A percentile compares a stretch with the other conserved stretches of the same genome.
Conservation (phyloP, 345 rosid genomes). For the Eucalyptus erythrocorys region DNA sequence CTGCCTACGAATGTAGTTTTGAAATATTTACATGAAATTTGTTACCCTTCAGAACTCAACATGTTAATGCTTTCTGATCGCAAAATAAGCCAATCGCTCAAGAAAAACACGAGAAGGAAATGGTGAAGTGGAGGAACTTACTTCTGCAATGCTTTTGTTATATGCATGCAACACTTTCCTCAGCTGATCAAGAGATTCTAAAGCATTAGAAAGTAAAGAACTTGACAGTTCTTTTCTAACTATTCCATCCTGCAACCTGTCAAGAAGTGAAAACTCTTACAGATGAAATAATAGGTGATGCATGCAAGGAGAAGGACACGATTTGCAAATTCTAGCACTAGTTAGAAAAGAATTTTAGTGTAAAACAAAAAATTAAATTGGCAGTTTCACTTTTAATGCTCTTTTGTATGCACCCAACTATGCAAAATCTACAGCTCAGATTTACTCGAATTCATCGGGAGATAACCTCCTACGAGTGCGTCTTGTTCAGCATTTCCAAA, state of each 20-base stretch:
- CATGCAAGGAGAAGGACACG: background rate
- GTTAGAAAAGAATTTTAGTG: background rate
- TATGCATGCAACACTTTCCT: constrained; percentile 31
- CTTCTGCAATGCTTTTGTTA: constrained; percentile 72
- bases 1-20: constrained; percentile 23
- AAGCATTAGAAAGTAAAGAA: constrained; percentile 29
- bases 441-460: background rate
- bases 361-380: background rate
- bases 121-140: constrained; percentile 9
- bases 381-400: background rate
- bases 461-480: background rate
- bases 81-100: background rate
- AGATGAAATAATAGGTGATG: background rate
- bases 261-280: background rate
- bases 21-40: background rate
- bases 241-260: constrained; percentile 28
- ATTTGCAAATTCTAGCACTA: background rate
- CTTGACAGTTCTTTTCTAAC: constrained; percentile 14
- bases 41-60: background rate
- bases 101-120: background rate
- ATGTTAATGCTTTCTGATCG: background rate
- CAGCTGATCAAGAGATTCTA: constrained; percentile 34
- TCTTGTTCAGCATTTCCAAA: too few relatives aligned
- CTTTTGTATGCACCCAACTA: background rate
- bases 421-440: background rate